Percentiles rank a stretch among this genome's conserved stretches.
Evolutionary conservation across 257 asterid species (phyloP).

Genomic region (Schizonepeta tenuifolia): DNA sequence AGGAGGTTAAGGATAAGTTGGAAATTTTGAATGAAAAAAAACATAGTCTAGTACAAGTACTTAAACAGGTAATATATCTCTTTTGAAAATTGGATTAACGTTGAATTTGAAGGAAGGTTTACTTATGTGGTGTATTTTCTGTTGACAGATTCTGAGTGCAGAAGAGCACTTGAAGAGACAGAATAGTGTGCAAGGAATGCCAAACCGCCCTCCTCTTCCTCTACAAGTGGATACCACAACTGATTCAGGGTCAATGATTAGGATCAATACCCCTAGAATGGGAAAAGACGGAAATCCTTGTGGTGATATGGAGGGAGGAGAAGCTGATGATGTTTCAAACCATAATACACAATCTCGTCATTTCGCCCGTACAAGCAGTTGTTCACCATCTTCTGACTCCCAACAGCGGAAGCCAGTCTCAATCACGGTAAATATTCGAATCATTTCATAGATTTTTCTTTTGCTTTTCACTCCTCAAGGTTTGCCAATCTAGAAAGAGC

Average conservation of each 20-base stretch:
- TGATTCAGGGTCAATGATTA: slow-evolving; percentile 80
- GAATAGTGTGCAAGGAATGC: slow-evolving; percentile 50
- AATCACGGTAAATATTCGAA: slow-evolving; percentile 50
- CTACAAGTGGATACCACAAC: slow-evolving; percentile 76
- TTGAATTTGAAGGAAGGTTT: slow-evolving; percentile 5
- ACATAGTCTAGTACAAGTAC: slow-evolving; percentile 82
- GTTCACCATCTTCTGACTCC: slow-evolving; percentile 86
- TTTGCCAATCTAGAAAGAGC: slow-evolving; percentile 23
- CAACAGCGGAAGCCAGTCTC: slow-evolving; percentile 63
- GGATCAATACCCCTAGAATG: slow-evolving; percentile 72
- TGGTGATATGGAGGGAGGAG: slow-evolving; percentile 68
- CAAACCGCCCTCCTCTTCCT: slow-evolving; percentile 63
- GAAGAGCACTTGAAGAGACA: slow-evolving; percentile 85
- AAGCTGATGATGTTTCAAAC: slow-evolving; percentile 63
- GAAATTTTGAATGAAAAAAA: slow-evolving; percentile 71
- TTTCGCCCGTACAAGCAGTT: slow-evolving; percentile 67
- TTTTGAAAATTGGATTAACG: slow-evolving; percentile 17
- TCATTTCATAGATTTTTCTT: background rate
- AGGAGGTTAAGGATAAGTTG: slow-evolving; percentile 80
- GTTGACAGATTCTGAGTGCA: slow-evolving; percentile 76
- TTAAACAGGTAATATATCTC: slow-evolving; percentile 65
- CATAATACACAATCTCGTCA: slow-evolving; percentile 56
- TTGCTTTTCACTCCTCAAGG: background rate
- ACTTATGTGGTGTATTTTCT: slow-evolving; percentile 1
- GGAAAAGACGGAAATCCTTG: slow-evolving; percentile 68